Evolutionary conservation across 768 basidiomycete genomes (phyloP), one percentile per base, ranked within the genome.

Genomic region (Cyclocybe cylindracea): DNA sequence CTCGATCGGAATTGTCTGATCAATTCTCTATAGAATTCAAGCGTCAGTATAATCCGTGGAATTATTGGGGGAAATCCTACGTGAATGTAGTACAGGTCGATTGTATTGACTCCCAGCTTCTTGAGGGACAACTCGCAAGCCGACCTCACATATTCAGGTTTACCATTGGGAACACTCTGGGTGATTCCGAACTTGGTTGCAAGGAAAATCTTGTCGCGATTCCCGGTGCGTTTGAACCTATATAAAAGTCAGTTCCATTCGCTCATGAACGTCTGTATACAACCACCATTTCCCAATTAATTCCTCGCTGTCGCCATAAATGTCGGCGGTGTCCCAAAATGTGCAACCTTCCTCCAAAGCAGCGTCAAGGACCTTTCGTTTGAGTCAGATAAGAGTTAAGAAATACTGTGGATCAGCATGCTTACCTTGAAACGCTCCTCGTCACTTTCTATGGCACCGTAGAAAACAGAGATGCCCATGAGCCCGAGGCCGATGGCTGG

Each of bases 371-470:
- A 73, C 56, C 70, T 73, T 44, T 34, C 9, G 35, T 18, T 14
- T 16, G 11, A 14, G 38, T 19, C 44, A 39, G 13, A 7, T n/a
- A 14, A 31, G 14, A 16, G 10, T 24, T 16, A n/a, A 1, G 10
- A 34, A 13, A 10, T 18, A 10, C 5, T 32, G 32, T 33, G 10
- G 36, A 31, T 42, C 10, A 4, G 18, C 59, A 4, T 44, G 16
- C 16, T 16, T 35, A 82, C 81, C 75, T 79, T 79, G 57, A 86
- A 72, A 1, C 81, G 71, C 48, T 84, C 79, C 54, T 85, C 81
- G 50, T 86, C 83, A 3, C 74, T 54, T 10, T 65, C 66, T 0
- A 59, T 56, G 1, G 59, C 52, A 37, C 81, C 82, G 49, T 82
- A 82, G 34, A 37, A 52, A 44, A 56, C 67, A 10, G 76, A 74